phyloP scores from a whole-genome alignment of 2,329 filamentous ascomycete genomes.

The Dothideomycetidae sp. region DNA sequence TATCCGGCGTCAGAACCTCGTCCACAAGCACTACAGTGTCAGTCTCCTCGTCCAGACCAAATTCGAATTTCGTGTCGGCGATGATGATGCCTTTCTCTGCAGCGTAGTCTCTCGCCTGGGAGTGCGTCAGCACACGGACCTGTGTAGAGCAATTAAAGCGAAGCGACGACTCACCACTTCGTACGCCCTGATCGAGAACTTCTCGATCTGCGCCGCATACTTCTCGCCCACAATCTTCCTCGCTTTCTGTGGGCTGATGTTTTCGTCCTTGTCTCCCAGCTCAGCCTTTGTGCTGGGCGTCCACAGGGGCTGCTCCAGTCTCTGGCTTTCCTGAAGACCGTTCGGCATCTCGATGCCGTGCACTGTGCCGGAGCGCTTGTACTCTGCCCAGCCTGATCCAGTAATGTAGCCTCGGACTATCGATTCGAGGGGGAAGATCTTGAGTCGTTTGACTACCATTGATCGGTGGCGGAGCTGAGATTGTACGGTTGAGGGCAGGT shows the following conservation, averaged over 20 bases:
- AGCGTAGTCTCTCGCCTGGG: constrained; percentile 47
- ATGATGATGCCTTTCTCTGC: constrained; percentile 56
- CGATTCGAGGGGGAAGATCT: constrained; percentile 65
- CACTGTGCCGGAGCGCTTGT: constrained; percentile 58
- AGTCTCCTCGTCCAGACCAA: constrained; percentile 47
- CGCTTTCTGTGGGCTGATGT: constrained; percentile 59
- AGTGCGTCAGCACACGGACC: constrained; percentile 11
- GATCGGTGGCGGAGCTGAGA: constrained; percentile 43
- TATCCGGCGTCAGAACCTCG: constrained; percentile 66
- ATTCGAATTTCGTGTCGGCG: constrained; percentile 66
- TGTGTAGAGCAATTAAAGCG: neutral
- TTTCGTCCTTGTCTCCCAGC: constrained; percentile 65
- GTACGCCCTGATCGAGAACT: constrained; percentile 52
- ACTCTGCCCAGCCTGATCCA: constrained; percentile 71
- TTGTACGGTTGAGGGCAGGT: constrained; percentile 26
- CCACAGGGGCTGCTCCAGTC: constrained; percentile 55
- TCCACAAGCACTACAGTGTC: constrained; percentile 63
- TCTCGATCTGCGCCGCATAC: constrained; percentile 51
- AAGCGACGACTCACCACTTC: constrained; percentile 28
- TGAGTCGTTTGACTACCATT: constrained; percentile 63
- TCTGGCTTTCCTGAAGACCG: constrained; percentile 56
- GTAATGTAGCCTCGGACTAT: constrained; percentile 88
- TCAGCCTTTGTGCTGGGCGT: constrained; percentile 80
- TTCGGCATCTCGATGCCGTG: constrained; percentile 58
- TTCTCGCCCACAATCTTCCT: constrained; percentile 48